phyloP scores from a whole-genome alignment of 805 yeast genomes.

The Novakomyces olei region DNA sequence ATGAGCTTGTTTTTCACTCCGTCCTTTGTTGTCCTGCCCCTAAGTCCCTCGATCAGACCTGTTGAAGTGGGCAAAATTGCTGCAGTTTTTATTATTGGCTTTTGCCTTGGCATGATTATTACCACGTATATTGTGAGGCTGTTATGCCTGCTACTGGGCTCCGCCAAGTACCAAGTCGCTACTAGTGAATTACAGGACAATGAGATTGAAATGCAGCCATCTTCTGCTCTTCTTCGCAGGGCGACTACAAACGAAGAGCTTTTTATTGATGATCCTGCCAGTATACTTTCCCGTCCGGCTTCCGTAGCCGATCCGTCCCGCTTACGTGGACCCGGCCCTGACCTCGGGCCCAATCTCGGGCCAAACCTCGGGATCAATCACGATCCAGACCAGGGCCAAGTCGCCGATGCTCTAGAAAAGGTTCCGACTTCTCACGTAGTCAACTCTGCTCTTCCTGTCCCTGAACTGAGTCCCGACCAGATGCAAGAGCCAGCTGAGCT shows the following conservation, averaged over 20 bases:
- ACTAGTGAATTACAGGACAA: conserved; percentile 4
- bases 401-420: too few species aligned
- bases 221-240: too few species aligned
- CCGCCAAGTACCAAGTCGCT: conserved; percentile 10
- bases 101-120: conserved; percentile 27
- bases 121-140: conserved; percentile 28
- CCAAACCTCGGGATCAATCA: too few species aligned
- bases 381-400: too few species aligned
- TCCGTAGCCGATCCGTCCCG: not conserved
- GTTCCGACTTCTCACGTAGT: too few species aligned
- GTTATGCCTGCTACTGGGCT: conserved; percentile 19
- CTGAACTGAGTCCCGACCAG: not conserved
- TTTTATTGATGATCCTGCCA: conserved; percentile 5
- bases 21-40: conserved; percentile 48
- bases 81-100: conserved; percentile 50
- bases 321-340: not conserved
- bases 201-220: not conserved
- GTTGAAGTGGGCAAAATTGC: conserved; percentile 53
- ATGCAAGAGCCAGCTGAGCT: too few species aligned
- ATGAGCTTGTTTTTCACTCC: conserved; percentile 69
- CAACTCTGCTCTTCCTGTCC: not conserved
- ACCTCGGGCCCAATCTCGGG: not conserved
- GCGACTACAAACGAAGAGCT: too few species aligned
- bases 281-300: conserved; percentile 1
- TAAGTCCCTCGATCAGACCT: conserved; percentile 40